Base-by-base conservation (phyloP, 1,284 basidiomycete species). In the Sporisorium scitamineum region DNA sequence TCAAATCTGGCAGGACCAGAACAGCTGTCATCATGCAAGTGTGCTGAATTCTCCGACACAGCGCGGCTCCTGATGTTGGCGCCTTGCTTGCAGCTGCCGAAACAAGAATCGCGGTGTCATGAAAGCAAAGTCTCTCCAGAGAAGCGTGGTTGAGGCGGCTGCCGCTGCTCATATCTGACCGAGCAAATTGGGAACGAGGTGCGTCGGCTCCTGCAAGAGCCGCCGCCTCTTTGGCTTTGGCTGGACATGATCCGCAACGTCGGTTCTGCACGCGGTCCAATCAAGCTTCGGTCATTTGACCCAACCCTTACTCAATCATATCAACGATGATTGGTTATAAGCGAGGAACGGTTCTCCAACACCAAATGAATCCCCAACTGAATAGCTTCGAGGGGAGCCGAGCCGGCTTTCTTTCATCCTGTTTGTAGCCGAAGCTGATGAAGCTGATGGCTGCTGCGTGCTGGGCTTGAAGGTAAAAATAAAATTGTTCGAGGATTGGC, bases 121-220 rank as follows among this genome's bases (percentile, higher is more conserved):
- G n/a, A n/a, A n/a, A n/a, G n/a, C n/a, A n/a, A n/a, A n/a, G n/a
- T n/a, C n/a, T n/a, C n/a, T n/a, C n/a, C n/a, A n/a, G n/a, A n/a
- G n/a, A n/a, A n/a, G 34, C 14, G 34, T 37, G 34, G 7, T 13
- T 37, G 34, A n/a, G n/a, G n/a, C n/a, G n/a, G 57, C 58, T 29
- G 50, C 65, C 47, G 60, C 55, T 69, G 51, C 45, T 47, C 48
- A 22, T 22, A n/a, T 0, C 9, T 0, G 39, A 20, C 20, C 50
- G 11, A n/a, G 50, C 18, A 42, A 20, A 31, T 31, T 29, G 22
- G 7, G 9, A 34, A 39, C 13, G 10, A 20, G 24, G 42, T 27
- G 50, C 60, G 55, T 69, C 66, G 66, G 66, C 66, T 69, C 66
- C 60, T 63, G 55, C 53, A 13, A 34, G 56, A 68, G 65, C 65